phyloP scores from a whole-genome alignment of 2,329 filamentous ascomycete species.

The Fusarium subglutinans region DNA sequence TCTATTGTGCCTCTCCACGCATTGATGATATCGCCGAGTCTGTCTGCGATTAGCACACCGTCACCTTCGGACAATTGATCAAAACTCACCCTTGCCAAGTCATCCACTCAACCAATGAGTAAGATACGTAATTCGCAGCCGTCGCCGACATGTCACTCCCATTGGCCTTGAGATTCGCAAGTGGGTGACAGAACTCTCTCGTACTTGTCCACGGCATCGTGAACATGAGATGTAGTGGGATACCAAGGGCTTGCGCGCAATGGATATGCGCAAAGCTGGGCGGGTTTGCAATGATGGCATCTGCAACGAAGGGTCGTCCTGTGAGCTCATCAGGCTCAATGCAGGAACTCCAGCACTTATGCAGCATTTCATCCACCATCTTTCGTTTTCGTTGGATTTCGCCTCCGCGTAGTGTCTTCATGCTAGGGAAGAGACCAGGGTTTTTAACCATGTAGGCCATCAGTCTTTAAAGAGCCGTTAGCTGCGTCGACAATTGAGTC shows the following conservation, averaged over 20 bases:
- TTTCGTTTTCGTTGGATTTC: conserved; percentile 41
- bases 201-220: conserved; percentile 81
- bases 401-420: conserved; percentile 40
- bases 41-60: background rate
- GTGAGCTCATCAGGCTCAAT: background rate
- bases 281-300: conserved; percentile 62
- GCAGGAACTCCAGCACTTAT: conserved; percentile 45
- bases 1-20: conserved; percentile 25
- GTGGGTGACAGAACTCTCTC: conserved; percentile 75
- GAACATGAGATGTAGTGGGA: conserved; percentile 59
- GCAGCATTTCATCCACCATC: conserved; percentile 44
- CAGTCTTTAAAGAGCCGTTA: background rate
- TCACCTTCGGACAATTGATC: accelerated
- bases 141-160: conserved; percentile 40
- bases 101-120: conserved; percentile 77
- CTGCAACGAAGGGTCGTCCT: conserved; percentile 54
- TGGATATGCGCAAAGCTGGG: conserved; percentile 60
- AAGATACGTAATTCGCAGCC: conserved; percentile 73
- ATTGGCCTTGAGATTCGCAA: conserved; percentile 73
- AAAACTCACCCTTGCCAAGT: conserved; percentile 72
- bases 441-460: conserved; percentile 45
- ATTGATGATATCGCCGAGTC: conserved; percentile 35
- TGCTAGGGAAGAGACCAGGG: conserved; percentile 43
- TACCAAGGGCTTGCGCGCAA: conserved; percentile 55
- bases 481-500: background rate